A percentile compares a stretch with the other conserved stretches of the same genome.
Evolutionary conservation across 2,329 filamentous ascomycete genomes (phyloP).

Genomic region (Hirsutella rhossiliensis): DNA sequence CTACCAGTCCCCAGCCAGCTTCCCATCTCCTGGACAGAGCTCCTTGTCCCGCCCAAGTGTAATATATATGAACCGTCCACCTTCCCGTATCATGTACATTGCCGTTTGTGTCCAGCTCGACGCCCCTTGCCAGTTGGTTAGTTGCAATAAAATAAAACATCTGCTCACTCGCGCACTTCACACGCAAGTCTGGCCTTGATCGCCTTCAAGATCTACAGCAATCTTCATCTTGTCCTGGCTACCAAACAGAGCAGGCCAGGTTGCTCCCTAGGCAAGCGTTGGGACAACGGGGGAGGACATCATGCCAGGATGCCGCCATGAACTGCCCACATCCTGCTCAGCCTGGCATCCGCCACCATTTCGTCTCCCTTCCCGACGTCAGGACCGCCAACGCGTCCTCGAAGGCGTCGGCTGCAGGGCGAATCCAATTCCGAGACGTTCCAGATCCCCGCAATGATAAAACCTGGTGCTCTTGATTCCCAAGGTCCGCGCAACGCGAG

Average conservation of each 20-base stretch:
- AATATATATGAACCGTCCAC: neutral
- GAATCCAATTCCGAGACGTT: conserved; percentile 19
- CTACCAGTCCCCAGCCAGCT: too few species aligned
- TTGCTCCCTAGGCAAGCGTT: conserved; percentile 6
- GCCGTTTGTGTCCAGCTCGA: too few species aligned
- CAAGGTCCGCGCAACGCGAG: conserved; percentile 16
- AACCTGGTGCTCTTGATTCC: conserved; percentile 7
- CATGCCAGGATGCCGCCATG: neutral
- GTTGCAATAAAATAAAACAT: neutral
- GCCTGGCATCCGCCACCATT: conserved; percentile 15
- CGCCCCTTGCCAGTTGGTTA: neutral
- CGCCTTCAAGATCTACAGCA: conserved; percentile 16
- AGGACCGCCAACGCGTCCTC: conserved; percentile 2
- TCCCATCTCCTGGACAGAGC: too few species aligned
- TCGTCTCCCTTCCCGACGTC: conserved; percentile 12
- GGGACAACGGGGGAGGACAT: neutral
- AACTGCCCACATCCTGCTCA: conserved; percentile 7
- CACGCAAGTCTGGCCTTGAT: conserved; percentile 10
- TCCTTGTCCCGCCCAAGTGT: too few species aligned
- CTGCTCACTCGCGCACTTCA: neutral
- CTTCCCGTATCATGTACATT: neutral
- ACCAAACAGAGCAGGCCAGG: conserved; percentile 18
- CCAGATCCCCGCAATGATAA: conserved; percentile 13
- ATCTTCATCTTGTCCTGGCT: conserved; percentile 24
- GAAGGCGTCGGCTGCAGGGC: conserved; percentile 13